These are phyloP conservation scores for Wickerhamiella siamensis DNA, from an alignment of 805 yeast genomes.

Conservation along the genomic window DNA sequence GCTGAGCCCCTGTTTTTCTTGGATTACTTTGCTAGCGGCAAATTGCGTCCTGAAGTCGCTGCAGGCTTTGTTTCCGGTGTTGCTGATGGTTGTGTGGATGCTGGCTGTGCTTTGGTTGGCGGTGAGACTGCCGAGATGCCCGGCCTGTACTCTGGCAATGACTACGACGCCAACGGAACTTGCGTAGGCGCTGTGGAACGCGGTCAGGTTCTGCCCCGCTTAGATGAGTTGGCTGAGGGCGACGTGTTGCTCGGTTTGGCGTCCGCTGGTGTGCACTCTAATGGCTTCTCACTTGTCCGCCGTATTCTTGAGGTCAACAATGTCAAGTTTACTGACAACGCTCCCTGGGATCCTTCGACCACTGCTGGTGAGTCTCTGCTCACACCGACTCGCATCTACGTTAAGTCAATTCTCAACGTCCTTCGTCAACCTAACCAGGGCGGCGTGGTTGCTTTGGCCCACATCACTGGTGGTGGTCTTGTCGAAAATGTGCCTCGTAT, in stretches of 20 bases:
- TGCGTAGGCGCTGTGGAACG: slow-evolving; percentile 93
- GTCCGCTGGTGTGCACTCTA: slow-evolving; percentile 91
- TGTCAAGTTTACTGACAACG: slow-evolving; percentile 52
- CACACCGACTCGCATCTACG: slow-evolving; percentile 88
- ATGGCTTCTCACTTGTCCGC: slow-evolving; percentile 90
- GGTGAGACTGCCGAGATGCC: slow-evolving; percentile 99
- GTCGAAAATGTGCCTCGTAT: slow-evolving; percentile 95
- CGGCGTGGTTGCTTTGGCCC: slow-evolving; percentile 75
- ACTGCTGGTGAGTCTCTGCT: slow-evolving; percentile 78
- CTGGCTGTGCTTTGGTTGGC: slow-evolving; percentile 97
- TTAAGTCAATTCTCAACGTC: slow-evolving; percentile 71
- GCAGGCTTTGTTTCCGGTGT: slow-evolving; percentile 87
- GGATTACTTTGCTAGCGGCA: slow-evolving; percentile 93
- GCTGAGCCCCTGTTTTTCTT: slow-evolving; percentile 93
- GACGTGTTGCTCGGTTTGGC: slow-evolving; percentile 74
- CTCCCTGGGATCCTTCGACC: slow-evolving; percentile 68
- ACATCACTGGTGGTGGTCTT: slow-evolving; percentile 97
- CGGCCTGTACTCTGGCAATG: slow-evolving; percentile 90
- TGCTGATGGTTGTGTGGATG: slow-evolving; percentile 85
- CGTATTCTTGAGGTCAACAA: slow-evolving; percentile 71
- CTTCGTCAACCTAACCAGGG: slow-evolving; percentile 37
- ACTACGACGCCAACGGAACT: slow-evolving; percentile 96
- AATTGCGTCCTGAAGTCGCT: slow-evolving; percentile 70
- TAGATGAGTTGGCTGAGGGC: slow-evolving; percentile 55
- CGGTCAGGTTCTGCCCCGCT: slow-evolving; percentile 56